Percentiles rank a stretch among this genome's conserved stretches.
phyloP scores from a whole-genome alignment of 139 green algal species.

The Bryopsis sp. region DNA sequence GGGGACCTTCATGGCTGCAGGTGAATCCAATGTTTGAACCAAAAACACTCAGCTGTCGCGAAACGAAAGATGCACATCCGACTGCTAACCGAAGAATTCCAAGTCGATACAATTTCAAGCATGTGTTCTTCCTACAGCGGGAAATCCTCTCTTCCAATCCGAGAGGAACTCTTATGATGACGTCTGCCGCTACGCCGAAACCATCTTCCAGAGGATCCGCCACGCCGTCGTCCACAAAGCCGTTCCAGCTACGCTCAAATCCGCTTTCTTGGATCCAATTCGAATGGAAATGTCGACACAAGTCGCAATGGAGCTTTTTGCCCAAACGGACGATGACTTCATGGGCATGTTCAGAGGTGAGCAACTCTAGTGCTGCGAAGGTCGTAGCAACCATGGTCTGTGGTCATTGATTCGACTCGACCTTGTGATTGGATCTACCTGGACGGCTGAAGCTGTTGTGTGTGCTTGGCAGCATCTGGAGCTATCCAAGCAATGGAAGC shows the following conservation, averaged over 20 bases:
- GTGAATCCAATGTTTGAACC: too few species aligned
- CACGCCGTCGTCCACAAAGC: constrained; percentile 44
- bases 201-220: constrained; percentile 36
- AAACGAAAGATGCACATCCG: too few species aligned
- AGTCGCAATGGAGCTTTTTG: constrained; percentile 64
- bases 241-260: constrained; percentile 68
- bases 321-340: constrained; percentile 54
- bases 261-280: constrained; percentile 74
- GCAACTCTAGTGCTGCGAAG: too few species aligned
- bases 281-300: constrained; percentile 36
- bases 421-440: too few species aligned
- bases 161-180: constrained; percentile 26
- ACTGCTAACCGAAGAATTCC: too few species aligned
- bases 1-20: too few species aligned
- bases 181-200: constrained; percentile 24
- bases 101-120: too few species aligned
- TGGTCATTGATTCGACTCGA: background rate
- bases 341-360: constrained; percentile 66
- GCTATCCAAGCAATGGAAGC: constrained; percentile 48
- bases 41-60: too few species aligned
- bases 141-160: constrained; percentile 18
- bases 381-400: background rate
- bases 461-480: constrained; percentile 41
- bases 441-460: too few species aligned
- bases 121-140: too few species aligned